phyloP scores from a whole-genome alignment of 345 rosid genomes.

The Eucalyptus curtisii region DNA sequence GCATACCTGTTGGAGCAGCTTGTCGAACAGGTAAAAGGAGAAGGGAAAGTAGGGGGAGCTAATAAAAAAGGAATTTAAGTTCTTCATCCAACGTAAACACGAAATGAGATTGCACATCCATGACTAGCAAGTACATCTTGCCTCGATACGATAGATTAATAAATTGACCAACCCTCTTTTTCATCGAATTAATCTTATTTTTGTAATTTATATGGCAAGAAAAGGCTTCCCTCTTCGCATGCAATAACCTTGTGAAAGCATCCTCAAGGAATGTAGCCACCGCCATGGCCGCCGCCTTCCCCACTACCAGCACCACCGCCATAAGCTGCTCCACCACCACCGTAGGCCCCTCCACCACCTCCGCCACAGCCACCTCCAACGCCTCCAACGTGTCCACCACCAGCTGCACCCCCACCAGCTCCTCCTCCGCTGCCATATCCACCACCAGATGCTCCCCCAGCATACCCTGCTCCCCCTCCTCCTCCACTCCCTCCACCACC shows the following conservation, averaged over 20 bases:
- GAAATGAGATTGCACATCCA: neutral
- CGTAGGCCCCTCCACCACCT: slow-evolving; percentile 4
- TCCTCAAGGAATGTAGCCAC: neutral
- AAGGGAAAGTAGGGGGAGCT: neutral
- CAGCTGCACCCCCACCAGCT: slow-evolving; percentile 7
- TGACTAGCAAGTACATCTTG: neutral
- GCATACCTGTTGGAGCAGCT: neutral
- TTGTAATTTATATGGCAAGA: neutral
- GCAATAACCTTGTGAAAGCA: neutral
- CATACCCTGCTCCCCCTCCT: slow-evolving; percentile 6
- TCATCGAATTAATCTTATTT: neutral
- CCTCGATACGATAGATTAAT: neutral
- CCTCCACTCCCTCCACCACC: slow-evolving; percentile 11
- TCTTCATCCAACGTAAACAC: neutral
- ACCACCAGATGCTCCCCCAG: slow-evolving; percentile 10
- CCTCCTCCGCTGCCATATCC: slow-evolving; percentile 8
- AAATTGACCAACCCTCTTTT: neutral
- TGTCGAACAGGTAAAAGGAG: neutral
- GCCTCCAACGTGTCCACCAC: neutral
- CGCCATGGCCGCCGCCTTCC: slow-evolving; percentile 12
- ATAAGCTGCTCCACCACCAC: slow-evolving; percentile 23
- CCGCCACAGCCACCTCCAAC: slow-evolving; percentile 18
- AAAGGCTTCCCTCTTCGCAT: neutral
- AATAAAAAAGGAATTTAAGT: neutral
- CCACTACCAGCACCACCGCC: slow-evolving; percentile 23